Conservation (phyloP, 1,139 yeast species). For the Magnusiomyces suaveolens region DNA sequence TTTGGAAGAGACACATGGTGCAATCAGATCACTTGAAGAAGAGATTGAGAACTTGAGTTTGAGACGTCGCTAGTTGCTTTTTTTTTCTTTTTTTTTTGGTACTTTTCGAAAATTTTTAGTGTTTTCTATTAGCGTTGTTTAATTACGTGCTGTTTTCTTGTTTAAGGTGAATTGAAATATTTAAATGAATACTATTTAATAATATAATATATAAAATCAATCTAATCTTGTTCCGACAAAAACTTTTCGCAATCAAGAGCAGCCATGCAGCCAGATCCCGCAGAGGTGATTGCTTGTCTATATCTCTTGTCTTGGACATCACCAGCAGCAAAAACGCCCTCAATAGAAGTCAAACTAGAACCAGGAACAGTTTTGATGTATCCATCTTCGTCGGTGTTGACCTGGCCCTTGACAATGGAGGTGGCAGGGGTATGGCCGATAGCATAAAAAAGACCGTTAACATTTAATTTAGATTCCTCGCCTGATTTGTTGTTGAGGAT, state of each 20-base stretch:
- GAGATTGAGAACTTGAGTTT: slow-evolving; percentile 26
- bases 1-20: slow-evolving; percentile 70
- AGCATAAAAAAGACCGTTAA: slow-evolving; percentile 92
- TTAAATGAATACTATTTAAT: too few relatives aligned
- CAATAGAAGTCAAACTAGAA: slow-evolving; percentile 72
- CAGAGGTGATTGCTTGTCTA: slow-evolving; percentile 98
- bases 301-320: slow-evolving; percentile 95
- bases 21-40: slow-evolving; percentile 30
- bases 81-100: too few relatives aligned
- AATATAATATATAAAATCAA: too few relatives aligned
- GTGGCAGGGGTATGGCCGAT: slow-evolving; percentile 98
- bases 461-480: slow-evolving; percentile 57
- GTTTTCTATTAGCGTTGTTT: too few relatives aligned
- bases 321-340: slow-evolving; percentile 97
- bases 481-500: slow-evolving; percentile 65
- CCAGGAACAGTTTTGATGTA: slow-evolving; percentile 87
- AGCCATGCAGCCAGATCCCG: slow-evolving; percentile 99
- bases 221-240: too few relatives aligned
- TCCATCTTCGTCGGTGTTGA: slow-evolving; percentile 79
- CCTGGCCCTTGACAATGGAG: slow-evolving; percentile 59
- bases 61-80: background rate
- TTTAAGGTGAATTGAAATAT: too few relatives aligned
- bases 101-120: too few relatives aligned
- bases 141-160: too few relatives aligned
- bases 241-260: slow-evolving; percentile 89